Base-by-base conservation (phyloP, 192 early-diverging fungal species). In the Coemansia sp. region DNA sequence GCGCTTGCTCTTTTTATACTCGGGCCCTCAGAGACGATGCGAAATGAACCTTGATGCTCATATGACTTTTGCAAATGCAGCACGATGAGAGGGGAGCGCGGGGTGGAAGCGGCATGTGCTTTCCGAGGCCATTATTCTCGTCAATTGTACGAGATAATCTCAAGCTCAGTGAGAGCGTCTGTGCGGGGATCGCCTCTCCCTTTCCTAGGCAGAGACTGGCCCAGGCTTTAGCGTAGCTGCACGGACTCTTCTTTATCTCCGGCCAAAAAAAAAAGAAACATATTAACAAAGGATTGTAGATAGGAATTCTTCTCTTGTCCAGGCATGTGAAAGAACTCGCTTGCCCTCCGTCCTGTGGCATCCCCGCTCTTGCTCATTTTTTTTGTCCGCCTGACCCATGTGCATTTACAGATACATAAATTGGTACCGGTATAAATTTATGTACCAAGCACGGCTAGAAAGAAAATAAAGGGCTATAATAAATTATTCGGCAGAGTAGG, bases 401-500 rank as follows among this genome's bases (percentile, higher is more conserved):
- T 51, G 49, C 49, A 51, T 49, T n/a, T n/a, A 49, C 49, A 20
- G 49, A 20, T 51, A n/a, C 54, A 57, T 57, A 31, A 12, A 57
- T 57, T 31, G 20, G 49, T 22, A 51, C 49, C 49, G 49, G 22
- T 51, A 38, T 18, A 33, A 38, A 59, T 42, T 20, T 42, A 64
- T 42, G 27, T 38, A 64, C 29, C 9, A 64, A 20, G 22, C 40
- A 63, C 16, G n/a, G 38, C 16, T 18, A 36, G 7, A 4, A n/a
- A 65, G 44, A 27, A 15, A 27, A 46, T 6, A 27, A 44, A 33
- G 46, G 3, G 22, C 24, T 33, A 44, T 20, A 20, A 5, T 13
- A n/a, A 8, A 22, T 43, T 65, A 79, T n/a, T 79, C 73, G 31
- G 75, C 77, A 29, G 82, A 70, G 60, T 84, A 84, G 1, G 82